These are phyloP conservation scores for Drechslera avenae DNA, from an alignment of 2,329 filamentous ascomycete species.

Conservation along the genomic window DNA sequence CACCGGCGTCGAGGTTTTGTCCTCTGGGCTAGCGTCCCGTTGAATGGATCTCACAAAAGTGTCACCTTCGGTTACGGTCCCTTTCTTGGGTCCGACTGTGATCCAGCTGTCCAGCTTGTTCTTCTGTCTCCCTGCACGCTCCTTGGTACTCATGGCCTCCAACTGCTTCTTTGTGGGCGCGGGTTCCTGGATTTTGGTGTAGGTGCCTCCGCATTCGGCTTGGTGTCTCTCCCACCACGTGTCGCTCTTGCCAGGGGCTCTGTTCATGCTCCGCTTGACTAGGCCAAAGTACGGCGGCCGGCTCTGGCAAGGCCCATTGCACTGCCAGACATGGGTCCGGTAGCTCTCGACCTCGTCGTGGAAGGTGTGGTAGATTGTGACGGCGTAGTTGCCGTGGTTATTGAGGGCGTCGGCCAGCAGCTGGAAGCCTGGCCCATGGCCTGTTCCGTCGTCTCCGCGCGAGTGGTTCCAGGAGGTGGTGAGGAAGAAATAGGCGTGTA, in stretches of 20 bases:
- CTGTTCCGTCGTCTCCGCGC: slow-evolving; percentile 51
- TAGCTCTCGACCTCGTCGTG: slow-evolving; percentile 55
- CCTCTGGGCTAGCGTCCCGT: slow-evolving; percentile 15
- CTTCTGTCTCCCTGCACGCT: slow-evolving; percentile 51
- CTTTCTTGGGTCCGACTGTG: slow-evolving; percentile 24
- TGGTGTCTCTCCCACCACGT: slow-evolving; percentile 50
- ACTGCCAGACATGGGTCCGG: slow-evolving; percentile 54
- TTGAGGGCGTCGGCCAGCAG: slow-evolving; percentile 54
- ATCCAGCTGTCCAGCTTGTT: slow-evolving; percentile 53
- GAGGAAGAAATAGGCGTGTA: slow-evolving; percentile 55
- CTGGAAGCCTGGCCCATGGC: slow-evolving; percentile 52
- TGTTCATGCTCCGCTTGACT: slow-evolving; percentile 55
- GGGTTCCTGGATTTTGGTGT: slow-evolving; percentile 51
- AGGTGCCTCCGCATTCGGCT: slow-evolving; percentile 50
- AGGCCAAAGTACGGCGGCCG: slow-evolving; percentile 51
- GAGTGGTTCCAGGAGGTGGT: slow-evolving; percentile 52
- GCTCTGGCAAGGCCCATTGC: slow-evolving; percentile 48
- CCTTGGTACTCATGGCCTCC: slow-evolving; percentile 46
- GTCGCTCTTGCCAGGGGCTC: slow-evolving; percentile 50
- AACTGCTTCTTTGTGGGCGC: slow-evolving; percentile 51
- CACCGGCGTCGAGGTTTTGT: slow-evolving; percentile 8
- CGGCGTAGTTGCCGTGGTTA: slow-evolving; percentile 49
- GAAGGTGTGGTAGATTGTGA: slow-evolving; percentile 53
- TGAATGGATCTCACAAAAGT: slow-evolving; percentile 10
- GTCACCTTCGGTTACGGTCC: slow-evolving; percentile 14